Percentiles rank a stretch among this genome's conserved stretches.
Conservation (phyloP, 129 eudicot species). For the Artemisia tridentata region DNA sequence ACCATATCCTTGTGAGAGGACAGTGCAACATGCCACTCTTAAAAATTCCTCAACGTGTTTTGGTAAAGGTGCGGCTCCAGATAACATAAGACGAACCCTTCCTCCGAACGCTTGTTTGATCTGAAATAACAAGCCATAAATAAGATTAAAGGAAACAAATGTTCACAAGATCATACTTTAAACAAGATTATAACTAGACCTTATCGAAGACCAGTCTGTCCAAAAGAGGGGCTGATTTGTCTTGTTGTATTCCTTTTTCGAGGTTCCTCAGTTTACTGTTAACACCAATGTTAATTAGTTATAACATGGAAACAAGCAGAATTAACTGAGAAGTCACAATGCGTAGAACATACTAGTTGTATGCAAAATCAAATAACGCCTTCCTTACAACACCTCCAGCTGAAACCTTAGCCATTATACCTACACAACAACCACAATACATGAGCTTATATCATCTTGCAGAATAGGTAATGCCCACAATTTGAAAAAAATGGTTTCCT, state of each 20-base stretch:
- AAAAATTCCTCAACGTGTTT: slow-evolving; percentile 88
- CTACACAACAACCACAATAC: slow-evolving; percentile 29
- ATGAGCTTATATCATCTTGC: slow-evolving; percentile 11
- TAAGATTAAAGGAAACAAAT: not conserved
- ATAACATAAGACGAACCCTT: slow-evolving; percentile 77
- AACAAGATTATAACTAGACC: slow-evolving; percentile 36
- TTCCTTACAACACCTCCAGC: slow-evolving; percentile 72
- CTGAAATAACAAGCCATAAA: slow-evolving; percentile 31
- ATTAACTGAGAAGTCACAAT: not conserved
- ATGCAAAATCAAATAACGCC: slow-evolving; percentile 74
- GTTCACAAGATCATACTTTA: not conserved
- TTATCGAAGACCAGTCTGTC: slow-evolving; percentile 86
- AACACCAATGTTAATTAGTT: slow-evolving; percentile 25
- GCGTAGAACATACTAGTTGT: slow-evolving; percentile 67
- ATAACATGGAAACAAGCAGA: slow-evolving; percentile 5
- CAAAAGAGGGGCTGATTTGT: slow-evolving; percentile 85
- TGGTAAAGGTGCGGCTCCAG: slow-evolving; percentile 99
- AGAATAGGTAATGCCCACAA: not conserved
- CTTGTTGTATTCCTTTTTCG: slow-evolving; percentile 85
- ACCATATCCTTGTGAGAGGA: slow-evolving; percentile 95
- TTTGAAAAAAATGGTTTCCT: slow-evolving; percentile 10
- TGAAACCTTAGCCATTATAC: slow-evolving; percentile 73
- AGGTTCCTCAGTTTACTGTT: slow-evolving; percentile 78
- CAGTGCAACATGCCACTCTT: slow-evolving; percentile 78
- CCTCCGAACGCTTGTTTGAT: slow-evolving; percentile 96